Evolutionary conservation across 129 eudicot species (phyloP).

Genomic region (Ambrosia artemisiifolia): DNA sequence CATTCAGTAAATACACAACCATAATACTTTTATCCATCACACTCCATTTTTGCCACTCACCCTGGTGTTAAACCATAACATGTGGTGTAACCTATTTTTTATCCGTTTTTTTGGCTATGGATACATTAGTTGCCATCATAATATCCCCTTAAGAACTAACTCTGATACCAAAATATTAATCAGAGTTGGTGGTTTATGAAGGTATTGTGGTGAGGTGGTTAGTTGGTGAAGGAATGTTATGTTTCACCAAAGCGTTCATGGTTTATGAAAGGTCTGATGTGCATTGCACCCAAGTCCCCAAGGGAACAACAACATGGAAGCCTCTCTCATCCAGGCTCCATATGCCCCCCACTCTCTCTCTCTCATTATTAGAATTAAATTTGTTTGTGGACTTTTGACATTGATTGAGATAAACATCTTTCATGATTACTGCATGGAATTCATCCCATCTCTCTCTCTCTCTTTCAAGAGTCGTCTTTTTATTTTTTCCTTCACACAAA

Average conservation of each 20-base stretch:
- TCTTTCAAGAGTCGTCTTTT: not conserved
- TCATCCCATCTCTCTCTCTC: conserved; percentile 18
- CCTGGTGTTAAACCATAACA: too few relatives aligned
- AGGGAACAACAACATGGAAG: conserved; percentile 17
- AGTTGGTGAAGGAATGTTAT: conserved; percentile 24
- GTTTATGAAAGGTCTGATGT: conserved; percentile 10
- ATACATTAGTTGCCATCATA: too few relatives aligned
- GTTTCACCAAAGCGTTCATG: conserved; percentile 6
- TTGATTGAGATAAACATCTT: conserved; percentile 26
- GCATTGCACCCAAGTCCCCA: conserved; percentile 21
- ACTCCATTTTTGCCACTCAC: too few relatives aligned
- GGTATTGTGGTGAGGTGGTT: conserved; percentile 4
- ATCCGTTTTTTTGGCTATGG: too few relatives aligned
- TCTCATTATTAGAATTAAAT: conserved; percentile 13
- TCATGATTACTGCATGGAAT: conserved; percentile 44
- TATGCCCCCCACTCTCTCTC: conserved; percentile 19
- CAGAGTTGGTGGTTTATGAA: too few relatives aligned
- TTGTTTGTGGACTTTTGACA: conserved; percentile 33
- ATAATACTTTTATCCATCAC: too few relatives aligned
- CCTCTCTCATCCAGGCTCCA: conserved; percentile 19
- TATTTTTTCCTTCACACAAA: not conserved
- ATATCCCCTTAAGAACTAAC: too few relatives aligned
- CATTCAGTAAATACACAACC: too few relatives aligned
- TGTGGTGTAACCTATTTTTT: too few relatives aligned
- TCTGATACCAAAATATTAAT: too few relatives aligned